These are phyloP conservation scores for Diaporthe helianthi DNA, from an alignment of 2,329 filamentous ascomycete genomes.

Conservation along the genomic window DNA sequence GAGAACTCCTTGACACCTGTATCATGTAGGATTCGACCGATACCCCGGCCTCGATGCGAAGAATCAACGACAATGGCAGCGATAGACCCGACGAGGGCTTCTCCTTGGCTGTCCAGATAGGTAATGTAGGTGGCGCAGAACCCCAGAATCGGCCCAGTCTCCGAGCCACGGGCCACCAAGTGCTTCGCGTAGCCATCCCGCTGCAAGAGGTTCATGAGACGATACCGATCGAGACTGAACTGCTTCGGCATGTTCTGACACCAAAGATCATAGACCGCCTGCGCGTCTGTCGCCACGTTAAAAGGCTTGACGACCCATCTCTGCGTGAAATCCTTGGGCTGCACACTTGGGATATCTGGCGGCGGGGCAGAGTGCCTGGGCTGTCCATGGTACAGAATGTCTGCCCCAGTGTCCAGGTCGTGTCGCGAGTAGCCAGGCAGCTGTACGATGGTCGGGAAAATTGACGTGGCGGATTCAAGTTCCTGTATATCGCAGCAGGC, in stretches of 20 bases:
- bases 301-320: conserved; percentile 53
- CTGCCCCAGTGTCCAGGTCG: conserved; percentile 58
- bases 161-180: conserved; percentile 60
- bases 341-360: conserved; percentile 37
- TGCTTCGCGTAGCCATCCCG: conserved; percentile 65
- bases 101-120: conserved; percentile 59
- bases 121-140: conserved; percentile 68
- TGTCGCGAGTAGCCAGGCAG: conserved; percentile 54
- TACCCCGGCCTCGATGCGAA: conserved; percentile 54
- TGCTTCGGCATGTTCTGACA: conserved; percentile 50
- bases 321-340: conserved; percentile 43
- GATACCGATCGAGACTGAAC: conserved; percentile 53
- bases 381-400: conserved; percentile 52
- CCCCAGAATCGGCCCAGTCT: conserved; percentile 53
- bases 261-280: conserved; percentile 56
- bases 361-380: conserved; percentile 38
- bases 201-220: conserved; percentile 55
- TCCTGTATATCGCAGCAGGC: conserved; percentile 56
- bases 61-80: conserved; percentile 61
- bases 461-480: conserved; percentile 47
- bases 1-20: conserved; percentile 58
- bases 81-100: conserved; percentile 62
- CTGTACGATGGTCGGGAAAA: conserved; percentile 61
- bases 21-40: conserved; percentile 61
- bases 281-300: conserved; percentile 48